Percentiles rank a stretch among this genome's conserved stretches.
These are phyloP conservation scores for Paraphaeosphaeria sporulosa DNA, from an alignment of 2,329 filamentous ascomycete genomes.

Conservation along the genomic window DNA sequence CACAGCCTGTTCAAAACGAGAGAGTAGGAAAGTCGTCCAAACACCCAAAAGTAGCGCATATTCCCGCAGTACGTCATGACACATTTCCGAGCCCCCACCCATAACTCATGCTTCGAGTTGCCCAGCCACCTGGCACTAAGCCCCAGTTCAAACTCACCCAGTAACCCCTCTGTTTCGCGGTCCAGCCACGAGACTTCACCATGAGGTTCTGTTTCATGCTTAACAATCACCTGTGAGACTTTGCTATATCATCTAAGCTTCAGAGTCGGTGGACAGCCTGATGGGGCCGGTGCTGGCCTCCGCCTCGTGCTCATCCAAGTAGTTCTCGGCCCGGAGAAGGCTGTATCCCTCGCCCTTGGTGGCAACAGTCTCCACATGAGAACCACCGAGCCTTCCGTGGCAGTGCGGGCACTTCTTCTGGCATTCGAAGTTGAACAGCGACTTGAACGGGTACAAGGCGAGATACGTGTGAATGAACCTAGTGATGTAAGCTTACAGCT, in stretches of 20 bases:
- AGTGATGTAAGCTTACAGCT: neutral
- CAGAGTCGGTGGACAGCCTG: neutral
- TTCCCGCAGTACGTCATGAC: neutral
- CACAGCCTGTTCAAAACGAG: too few species aligned
- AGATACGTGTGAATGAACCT: slow-evolving; percentile 11
- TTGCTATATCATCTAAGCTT: neutral
- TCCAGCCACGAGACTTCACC: neutral
- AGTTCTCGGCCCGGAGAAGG: slow-evolving; percentile 3
- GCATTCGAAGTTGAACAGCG: neutral
- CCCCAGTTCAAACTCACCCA: neutral
- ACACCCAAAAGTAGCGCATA: too few species aligned
- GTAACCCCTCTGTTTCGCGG: neutral
- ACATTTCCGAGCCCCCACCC: neutral
- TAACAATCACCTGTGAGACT: neutral
- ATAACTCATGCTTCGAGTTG: neutral
- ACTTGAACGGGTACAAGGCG: neutral
- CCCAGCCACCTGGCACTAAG: neutral
- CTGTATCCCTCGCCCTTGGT: neutral
- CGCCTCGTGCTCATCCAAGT: slow-evolving; percentile 2
- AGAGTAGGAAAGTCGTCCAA: too few species aligned
- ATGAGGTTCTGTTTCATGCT: neutral
- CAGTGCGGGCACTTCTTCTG: slow-evolving; percentile 8
- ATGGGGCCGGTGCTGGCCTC: slow-evolving; percentile 2
- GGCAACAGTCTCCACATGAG: neutral
- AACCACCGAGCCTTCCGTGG: neutral